Base-by-base conservation (phyloP, 2,329 filamentous ascomycete genomes). In the Cladophialophora immunda region DNA sequence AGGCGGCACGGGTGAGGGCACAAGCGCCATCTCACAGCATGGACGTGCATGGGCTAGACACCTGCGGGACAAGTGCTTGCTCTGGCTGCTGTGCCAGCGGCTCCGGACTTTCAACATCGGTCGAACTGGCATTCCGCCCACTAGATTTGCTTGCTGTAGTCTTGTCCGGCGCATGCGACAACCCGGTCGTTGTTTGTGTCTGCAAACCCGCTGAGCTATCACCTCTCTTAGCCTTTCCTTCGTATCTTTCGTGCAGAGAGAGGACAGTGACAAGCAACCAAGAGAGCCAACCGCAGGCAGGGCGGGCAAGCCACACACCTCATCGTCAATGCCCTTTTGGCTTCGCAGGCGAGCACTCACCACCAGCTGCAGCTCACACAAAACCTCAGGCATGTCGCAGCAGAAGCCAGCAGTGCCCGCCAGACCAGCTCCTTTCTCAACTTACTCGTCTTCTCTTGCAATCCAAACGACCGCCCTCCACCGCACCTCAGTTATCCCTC, bases 1-100 rank as follows among this genome's bases (percentile, higher is more conserved):
- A 63, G 55, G 65, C 68, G 68, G 68, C 64, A 65, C 68, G 68
- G 68, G 55, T 62, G 62, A 59, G 30, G 54, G 67, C 67, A 65
- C 62, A 67, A 68, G 66, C 58, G 62, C 32, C 62, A 59, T 68
- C 62, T 29, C 66, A 60, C 52, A 25, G 34, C 61, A 36, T 38
- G 36, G 41, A n/a, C 41, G 22, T 22, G 45, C 45, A 50, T 45
- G 22, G 45, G 65, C 50, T 60, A 56, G 32, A 57, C 62, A 59
- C 53, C 32, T 41, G 57, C 47, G 13, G 15, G n/a, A 50, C 27
- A 56, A n/a, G n/a, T n/a, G n/a, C n/a, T n/a, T n/a, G n/a, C n/a
- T n/a, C n/a, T n/a, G n/a, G n/a, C n/a, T n/a, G n/a, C n/a, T n/a
- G n/a, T n/a, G n/a, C n/a, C 61, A 58, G 61, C 38, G 50, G 50